Conservation (phyloP, 768 basidiomycete species). For the Termitomyces sp. region DNA sequence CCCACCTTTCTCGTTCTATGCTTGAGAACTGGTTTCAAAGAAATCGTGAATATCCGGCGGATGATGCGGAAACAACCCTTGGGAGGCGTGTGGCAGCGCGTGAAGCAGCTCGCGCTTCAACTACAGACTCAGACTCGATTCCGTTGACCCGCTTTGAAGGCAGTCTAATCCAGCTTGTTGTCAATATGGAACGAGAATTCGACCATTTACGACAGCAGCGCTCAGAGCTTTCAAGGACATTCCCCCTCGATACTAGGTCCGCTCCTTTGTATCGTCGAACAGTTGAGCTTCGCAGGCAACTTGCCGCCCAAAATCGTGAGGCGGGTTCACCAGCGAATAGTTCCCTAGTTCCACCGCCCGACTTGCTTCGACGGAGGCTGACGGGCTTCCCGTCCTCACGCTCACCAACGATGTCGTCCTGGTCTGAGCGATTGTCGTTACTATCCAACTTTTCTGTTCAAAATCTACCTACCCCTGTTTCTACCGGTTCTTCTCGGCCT, state of each 20-base stretch:
- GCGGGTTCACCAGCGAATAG: neutral
- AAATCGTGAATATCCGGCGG: slow-evolving; percentile 17
- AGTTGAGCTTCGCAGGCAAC: neutral
- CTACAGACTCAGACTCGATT: slow-evolving; percentile 4
- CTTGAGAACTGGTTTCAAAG: slow-evolving; percentile 20
- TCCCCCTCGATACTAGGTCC: neutral
- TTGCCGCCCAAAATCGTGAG: neutral
- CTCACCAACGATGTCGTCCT: slow-evolving; percentile 15
- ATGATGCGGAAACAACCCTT: slow-evolving; percentile 31
- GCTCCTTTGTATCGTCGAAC: neutral
- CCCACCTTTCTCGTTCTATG: slow-evolving; percentile 19
- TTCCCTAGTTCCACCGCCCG: slow-evolving; percentile 9
- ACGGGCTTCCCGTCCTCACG: slow-evolving; percentile 14
- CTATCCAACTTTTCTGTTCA: slow-evolving; percentile 37
- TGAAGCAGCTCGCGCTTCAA: slow-evolving; percentile 23
- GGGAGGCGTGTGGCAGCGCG: slow-evolving; percentile 37
- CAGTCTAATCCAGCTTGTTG: slow-evolving; percentile 6
- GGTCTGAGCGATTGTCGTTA: slow-evolving; percentile 30
- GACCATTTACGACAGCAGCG: slow-evolving; percentile 20
- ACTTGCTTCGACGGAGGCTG: slow-evolving; percentile 19
- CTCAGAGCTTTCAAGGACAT: slow-evolving; percentile 7
- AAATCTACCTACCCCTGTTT: slow-evolving; percentile 30
- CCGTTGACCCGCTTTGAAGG: slow-evolving; percentile 8
- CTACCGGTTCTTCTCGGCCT: slow-evolving; percentile 23
- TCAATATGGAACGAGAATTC: slow-evolving; percentile 21